These are phyloP conservation scores for Hyaloperonospora arabidopsidis DNA, from an alignment of 352 stramenopile species.

Conservation along the genomic window DNA sequence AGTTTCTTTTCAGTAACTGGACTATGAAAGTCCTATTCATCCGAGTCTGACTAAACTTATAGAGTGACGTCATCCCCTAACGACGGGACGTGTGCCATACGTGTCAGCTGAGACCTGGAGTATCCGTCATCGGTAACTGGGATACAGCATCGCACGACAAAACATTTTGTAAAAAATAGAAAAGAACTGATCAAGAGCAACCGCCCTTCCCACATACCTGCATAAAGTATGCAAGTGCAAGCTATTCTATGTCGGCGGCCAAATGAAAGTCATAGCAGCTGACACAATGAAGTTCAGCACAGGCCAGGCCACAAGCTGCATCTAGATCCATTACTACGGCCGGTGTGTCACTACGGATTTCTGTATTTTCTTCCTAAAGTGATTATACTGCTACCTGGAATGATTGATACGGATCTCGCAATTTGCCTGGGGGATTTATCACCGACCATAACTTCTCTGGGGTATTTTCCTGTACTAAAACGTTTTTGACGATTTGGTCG, in stretches of 20 bases:
- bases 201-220: constrained; percentile 33
- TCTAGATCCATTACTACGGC: no score
- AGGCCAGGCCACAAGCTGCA: no score
- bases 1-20: constrained; percentile 31
- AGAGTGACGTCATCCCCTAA: constrained; percentile 46
- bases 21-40: constrained; percentile 48
- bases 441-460: no score
- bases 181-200: constrained; percentile 2
- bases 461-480: no score
- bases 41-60: constrained; percentile 51
- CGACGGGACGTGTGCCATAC: constrained; percentile 39
- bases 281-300: constrained; percentile 88
- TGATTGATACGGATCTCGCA: no score
- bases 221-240: constrained; percentile 84
- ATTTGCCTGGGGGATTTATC: no score
- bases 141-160: constrained; percentile 8
- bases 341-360: no score
- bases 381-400: no score
- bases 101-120: constrained; percentile 50
- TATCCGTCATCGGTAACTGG: constrained; percentile 67
- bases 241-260: constrained; percentile 78
- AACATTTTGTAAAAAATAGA: constrained; percentile 11
- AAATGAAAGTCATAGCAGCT: constrained; percentile 85
- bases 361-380: no score
- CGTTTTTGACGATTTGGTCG: no score